These are phyloP conservation scores for Ramaria sp. DNA, from an alignment of 768 basidiomycete species.

Conservation along the genomic window DNA sequence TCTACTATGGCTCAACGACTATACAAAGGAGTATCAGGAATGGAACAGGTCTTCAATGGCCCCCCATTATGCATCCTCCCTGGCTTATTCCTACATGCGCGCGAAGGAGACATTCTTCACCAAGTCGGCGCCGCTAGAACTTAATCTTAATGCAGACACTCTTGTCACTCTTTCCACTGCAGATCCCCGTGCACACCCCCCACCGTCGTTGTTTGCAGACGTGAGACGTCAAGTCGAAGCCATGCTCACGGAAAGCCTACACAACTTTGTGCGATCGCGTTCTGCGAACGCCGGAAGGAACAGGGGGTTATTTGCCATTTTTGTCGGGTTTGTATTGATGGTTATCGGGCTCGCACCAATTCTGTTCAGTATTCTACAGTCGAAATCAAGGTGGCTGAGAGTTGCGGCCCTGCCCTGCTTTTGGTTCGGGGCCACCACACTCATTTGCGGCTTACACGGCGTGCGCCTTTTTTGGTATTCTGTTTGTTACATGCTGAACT, in stretches of 20 bases:
- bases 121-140: slow-evolving; percentile 3
- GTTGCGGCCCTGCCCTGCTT: slow-evolving; percentile 13
- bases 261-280: slow-evolving; percentile 6
- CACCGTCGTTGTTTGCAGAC: background rate
- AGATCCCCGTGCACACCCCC: background rate
- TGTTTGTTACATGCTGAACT: no score
- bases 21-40: background rate
- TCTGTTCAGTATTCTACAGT: slow-evolving; percentile 7
- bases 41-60: background rate
- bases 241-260: slow-evolving; percentile 1
- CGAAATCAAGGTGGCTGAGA: background rate
- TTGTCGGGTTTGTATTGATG: slow-evolving; percentile 10
- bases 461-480: background rate
- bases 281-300: slow-evolving; percentile 12
- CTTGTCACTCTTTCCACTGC: background rate
- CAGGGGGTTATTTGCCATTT: slow-evolving; percentile 12
- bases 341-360: slow-evolving; percentile 12
- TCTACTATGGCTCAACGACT: background rate
- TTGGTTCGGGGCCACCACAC: slow-evolving; percentile 14
- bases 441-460: slow-evolving; percentile 14
- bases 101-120: slow-evolving; percentile 10
- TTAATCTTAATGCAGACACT: slow-evolving; percentile 5
- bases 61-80: background rate
- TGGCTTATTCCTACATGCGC: slow-evolving; percentile 1
- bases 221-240: background rate